These are phyloP conservation scores for Candida coquimbonensis DNA, from an alignment of 805 yeast genomes.

Conservation along the genomic window DNA sequence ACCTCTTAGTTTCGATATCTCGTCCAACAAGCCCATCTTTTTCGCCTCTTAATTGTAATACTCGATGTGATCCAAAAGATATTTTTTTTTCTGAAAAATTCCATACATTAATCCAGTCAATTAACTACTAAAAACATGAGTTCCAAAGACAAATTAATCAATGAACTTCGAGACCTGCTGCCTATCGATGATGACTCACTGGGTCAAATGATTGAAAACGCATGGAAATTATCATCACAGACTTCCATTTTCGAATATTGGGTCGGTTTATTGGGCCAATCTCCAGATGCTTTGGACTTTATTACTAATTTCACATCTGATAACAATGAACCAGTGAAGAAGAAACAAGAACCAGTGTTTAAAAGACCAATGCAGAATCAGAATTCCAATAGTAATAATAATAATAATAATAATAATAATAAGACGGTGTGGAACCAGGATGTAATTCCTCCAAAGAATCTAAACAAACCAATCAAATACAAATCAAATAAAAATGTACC, in stretches of 20 bases:
- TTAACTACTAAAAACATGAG: background rate
- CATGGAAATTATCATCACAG: conserved; percentile 38
- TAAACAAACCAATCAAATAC: conserved; percentile 3
- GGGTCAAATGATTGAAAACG: conserved; percentile 47
- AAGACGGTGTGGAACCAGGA: no score
- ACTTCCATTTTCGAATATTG: conserved; percentile 46
- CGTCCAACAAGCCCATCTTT: conserved; percentile 9
- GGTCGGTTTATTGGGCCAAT: conserved; percentile 49
- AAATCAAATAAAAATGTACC: conserved; percentile 18
- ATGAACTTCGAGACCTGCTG: conserved; percentile 28
- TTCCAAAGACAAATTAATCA: conserved; percentile 4
- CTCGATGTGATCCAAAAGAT: background rate
- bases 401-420: no score
- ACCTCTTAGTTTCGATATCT: conserved; percentile 19
- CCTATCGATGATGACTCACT: conserved; percentile 56
- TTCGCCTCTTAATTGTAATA: background rate
- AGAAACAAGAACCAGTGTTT: background rate
- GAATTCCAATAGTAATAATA: no score
- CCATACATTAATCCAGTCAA: background rate
- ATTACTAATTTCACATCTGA: conserved; percentile 34
- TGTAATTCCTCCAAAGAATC: background rate
- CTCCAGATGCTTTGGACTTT: conserved; percentile 44
- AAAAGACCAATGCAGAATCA: background rate
- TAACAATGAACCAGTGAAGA: background rate
- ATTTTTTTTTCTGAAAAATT: background rate